Conservation (phyloP, 2,329 filamentous ascomycete species). For the Aureobasidium sp. region DNA sequence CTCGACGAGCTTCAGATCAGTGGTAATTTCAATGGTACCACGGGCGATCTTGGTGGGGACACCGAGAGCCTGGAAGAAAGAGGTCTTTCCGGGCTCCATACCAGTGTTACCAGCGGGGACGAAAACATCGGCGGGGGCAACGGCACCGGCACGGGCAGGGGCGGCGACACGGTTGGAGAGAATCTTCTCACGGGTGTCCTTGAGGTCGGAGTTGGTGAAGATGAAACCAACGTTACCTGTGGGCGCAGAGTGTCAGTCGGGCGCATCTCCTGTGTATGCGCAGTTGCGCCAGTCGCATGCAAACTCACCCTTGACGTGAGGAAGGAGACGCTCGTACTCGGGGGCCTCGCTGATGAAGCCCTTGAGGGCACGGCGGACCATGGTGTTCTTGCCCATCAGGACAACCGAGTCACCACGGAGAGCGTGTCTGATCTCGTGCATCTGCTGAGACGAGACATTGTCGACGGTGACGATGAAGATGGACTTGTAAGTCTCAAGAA, state of each 20-base stretch:
- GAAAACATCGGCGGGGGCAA: conserved; percentile 90
- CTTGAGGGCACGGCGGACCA: conserved; percentile 98
- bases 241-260: not conserved
- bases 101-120: conserved; percentile 98
- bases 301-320: conserved; percentile 69
- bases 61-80: conserved; percentile 99
- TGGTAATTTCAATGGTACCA: conserved; percentile 99
- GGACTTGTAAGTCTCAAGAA: conserved; percentile 93
- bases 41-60: conserved; percentile 99
- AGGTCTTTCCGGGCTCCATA: conserved; percentile 99
- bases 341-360: conserved; percentile 84
- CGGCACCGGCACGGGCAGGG: conserved; percentile 92
- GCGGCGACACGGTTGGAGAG: conserved; percentile 95
- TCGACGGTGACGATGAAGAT: conserved; percentile 85
- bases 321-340: conserved; percentile 97
- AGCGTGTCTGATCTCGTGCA: conserved; percentile 97
- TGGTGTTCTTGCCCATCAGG: conserved; percentile 99
- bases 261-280: conserved; percentile 73
- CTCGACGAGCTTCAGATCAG: conserved; percentile 96
- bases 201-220: conserved; percentile 97
- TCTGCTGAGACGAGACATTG: conserved; percentile 99
- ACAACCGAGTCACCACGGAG: conserved; percentile 90
- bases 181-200: conserved; percentile 87
- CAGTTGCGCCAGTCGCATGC: conserved; percentile 58
- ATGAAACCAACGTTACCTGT: conserved; percentile 93